A percentile compares a stretch with the other conserved stretches of the same genome.
Evolutionary conservation across 164 flowering plant genomes (phyloP).

Genomic region (Pachysandra terminalis): DNA sequence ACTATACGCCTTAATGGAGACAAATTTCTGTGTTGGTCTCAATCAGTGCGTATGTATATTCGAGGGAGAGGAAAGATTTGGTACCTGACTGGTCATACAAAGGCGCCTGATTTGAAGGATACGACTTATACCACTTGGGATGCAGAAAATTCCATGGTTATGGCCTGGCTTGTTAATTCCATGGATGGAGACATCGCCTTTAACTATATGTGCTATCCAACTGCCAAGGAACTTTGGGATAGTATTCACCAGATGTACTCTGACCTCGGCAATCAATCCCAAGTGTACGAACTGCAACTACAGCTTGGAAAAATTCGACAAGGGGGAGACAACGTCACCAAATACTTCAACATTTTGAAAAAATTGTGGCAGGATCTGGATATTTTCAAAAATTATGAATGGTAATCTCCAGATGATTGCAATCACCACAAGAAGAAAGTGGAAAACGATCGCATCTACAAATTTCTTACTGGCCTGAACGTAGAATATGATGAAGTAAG

Average conservation of each 20-base stretch:
- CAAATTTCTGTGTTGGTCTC: constrained; percentile 1
- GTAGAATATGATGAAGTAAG: constrained; percentile 5
- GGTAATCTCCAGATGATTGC: background rate
- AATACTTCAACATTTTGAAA: background rate
- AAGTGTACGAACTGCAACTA: background rate
- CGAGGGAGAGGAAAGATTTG: background rate
- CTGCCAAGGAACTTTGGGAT: constrained; percentile 13
- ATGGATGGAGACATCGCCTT: constrained; percentile 9
- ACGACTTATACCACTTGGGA: too few relatives aligned
- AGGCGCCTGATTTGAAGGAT: too few relatives aligned
- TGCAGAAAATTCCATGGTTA: constrained; percentile 11
- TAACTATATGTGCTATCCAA: constrained; percentile 8
- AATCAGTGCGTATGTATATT: background rate
- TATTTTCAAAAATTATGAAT: constrained; percentile 3
- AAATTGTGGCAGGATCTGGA: background rate
- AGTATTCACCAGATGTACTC: background rate
- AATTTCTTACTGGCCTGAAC: constrained; percentile 4
- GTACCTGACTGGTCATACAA: background rate
- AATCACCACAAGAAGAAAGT: background rate
- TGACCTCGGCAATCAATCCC: constrained; percentile 1
- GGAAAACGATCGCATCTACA: constrained; percentile 3
- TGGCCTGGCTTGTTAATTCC: constrained; percentile 10
- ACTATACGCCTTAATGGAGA: background rate
- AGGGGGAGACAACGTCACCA: too few relatives aligned
- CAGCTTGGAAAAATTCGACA: too few relatives aligned